Base-by-base conservation (phyloP, 2,329 filamentous ascomycete genomes). In the Trichoderma sp. region DNA sequence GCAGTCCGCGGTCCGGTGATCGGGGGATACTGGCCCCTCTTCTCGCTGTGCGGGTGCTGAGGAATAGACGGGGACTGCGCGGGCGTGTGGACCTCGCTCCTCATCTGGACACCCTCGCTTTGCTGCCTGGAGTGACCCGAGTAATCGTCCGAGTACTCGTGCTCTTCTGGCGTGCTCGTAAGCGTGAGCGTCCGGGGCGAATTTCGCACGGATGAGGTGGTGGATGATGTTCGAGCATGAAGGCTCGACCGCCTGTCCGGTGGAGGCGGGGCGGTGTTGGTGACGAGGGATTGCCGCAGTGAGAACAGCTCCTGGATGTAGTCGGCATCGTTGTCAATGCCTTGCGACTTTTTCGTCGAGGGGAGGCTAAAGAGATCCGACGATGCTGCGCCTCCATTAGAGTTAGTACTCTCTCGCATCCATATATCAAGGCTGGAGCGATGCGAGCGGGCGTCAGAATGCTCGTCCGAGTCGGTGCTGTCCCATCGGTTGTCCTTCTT, bases 281-380 rank as follows among this genome's bases (percentile, higher is more conserved):
- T 74, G 62, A 81, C 80, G 2, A 77, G 68, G 9, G 75, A 73
- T 26, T 78, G 75, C 1, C 81, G 76, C 1, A 79, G 71, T 0
- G 80, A 75, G n/a, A 82, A 75, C 9, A 83, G 76, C 45, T 80
- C 79, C 5, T 81, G 78, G 21, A 83, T 72, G n/a, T 78, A 79
- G 45, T 83, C 80, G 6, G 77, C 71, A 39, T 74, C 70, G 10
- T 68, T 58, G 2, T 72, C 68, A 43, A 72, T 67, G 47, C 68
- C 71, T 14, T 68, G 69, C 1, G 69, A 19, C 3, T 68, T 65
- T 3, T 84, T 82, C 7, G 71, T 74, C 0, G 73, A 74, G 0
- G 84, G 83, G 65, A 87, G 85, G 19, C 80, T 77, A 66, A 86
- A 86, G 1, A 86, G 75, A 64, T 86, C 84, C 0, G 84, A 69